Base-by-base conservation (phyloP, 2,329 filamentous ascomycete species). In the Trichoderma atroviride region DNA sequence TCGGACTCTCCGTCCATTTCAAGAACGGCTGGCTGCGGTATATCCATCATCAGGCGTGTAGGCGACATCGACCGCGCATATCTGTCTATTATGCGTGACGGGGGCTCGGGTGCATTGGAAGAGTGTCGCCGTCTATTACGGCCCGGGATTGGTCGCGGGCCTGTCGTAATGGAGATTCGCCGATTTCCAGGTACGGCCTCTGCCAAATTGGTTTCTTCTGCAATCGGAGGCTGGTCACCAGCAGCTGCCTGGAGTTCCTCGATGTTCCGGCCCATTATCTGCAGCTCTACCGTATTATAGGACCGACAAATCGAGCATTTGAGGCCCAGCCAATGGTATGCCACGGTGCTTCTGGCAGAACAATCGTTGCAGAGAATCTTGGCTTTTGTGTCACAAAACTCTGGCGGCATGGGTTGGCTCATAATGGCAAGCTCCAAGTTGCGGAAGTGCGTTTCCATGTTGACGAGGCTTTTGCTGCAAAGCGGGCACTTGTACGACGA, bases 351-450 rank as follows among this genome's bases (percentile, higher is more conserved):
- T 77, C 94, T 94, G 14, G 92, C 92, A 57, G 90, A 92, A 80
- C 96, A 99, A 81, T 99, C 96, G 78, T 99, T 98, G 80, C 96
- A 99, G 71, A 94, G 88, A 61, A 98, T 88, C 72, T 94, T 88
- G 16, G 94, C 95, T 71, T 89, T 89, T 5, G 92, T 94, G 74
- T 93, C 89, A 71, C 83, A 85, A 75, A 94, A 97, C 72, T 96
- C 92, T 6, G 85, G 81, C 0, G 96, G 96, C 94, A 99, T 98
- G 1, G 96, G 96, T 77, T 99, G 96, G 56, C 87, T 86, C 72
- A 92, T 87, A 70, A 99, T 97, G 61, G 93, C 91, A 64, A 94
- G 88, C 75, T 97, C 95, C 40, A 98, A 82, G 74, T 96, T 96
- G 60, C 93, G 90, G 82, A 98, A 99, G 74, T 96, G 92, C 47